Base-by-base conservation (phyloP, 1,139 yeast species). In the Yamadazyma kanchanaburiensis region DNA sequence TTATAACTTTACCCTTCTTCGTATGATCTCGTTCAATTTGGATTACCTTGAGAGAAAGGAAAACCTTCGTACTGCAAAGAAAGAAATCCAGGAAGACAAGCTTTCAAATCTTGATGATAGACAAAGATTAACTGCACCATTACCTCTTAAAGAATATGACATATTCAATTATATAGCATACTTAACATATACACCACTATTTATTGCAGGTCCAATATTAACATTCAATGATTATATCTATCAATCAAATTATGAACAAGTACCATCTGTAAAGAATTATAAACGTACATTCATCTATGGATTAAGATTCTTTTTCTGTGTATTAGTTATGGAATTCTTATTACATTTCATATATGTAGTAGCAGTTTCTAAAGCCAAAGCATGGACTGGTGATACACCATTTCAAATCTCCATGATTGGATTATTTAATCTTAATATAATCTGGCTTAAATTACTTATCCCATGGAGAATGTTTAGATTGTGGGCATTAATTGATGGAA, bases 391-490 rank as follows among this genome's bases (percentile, higher is more conserved):
- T 6, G 85, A 86, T 46, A 69, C 95, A 0, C 96, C 98, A 5
- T 86, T 88, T 55, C 95, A 94, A 57, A 80, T 89, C 34, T 82
- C 95, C 6, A 91, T 91, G 98, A 74, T 91, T 51, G 97, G 96
- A 0, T 63, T 87, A 45, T 86, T 91, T 66, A 89, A 87, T 48
- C 68, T 94, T 46, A 88, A 85, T 48, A 76, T 91, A 30, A 86
- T 91, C 33, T 94, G 98, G 97, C 70, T 91, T 42, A 83, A 91
- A 57, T 69, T 94, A 23, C 68, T 94, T 37, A 81, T 94, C 32
- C 98, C 98, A 2, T 94, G 99, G 99, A 72, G 99, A 50, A 61
- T 91, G 31, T 94, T 94, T 61, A 67, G 99, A 40, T 66, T 91
- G 46, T 94, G 99, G 98, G 75, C 94, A 6, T 62, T 94, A 39